Evolutionary conservation across 106 monocot genomes (phyloP), one percentile per base, ranked within the genome.

Genomic region (Dendrobium huoshanense): DNA sequence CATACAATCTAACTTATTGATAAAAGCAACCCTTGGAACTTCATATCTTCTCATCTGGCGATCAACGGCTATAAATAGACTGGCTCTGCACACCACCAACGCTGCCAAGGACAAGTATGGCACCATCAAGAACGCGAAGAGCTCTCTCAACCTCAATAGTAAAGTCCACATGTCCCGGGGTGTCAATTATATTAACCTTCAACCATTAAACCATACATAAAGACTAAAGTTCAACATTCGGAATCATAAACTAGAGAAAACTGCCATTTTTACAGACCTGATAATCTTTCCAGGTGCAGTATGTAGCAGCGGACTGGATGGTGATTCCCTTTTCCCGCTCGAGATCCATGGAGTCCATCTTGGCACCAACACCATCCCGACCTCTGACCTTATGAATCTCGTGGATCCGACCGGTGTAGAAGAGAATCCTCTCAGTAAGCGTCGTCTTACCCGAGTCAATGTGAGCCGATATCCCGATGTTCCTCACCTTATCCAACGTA

Each of bases 331-430:
- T 97, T 88, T 97, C 96, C 78, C 96, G 82, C 94, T 97, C 96
- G 54, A 97, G 84, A 83, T 98, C 97, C 97, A 98, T 98, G 61
- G 97, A 98, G 75, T 98, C 97, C 97, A 98, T 98, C 89, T 98
- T 98, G n/a, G 97, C 97, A 13, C 97, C 97, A 4, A 98, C 97
- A 4, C 97, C 97, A 41, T 98, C 97, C 54, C 92, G 65, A 59
- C 97, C 97, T 10, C 97, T 84, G 20, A 98, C 97, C 84, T 98
- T 94, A 44, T 98, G 97, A 73, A 98, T 98, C 90, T 94, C 92
- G 79, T 98, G 97, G 79, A 98, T 98, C 85, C 91, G 80, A 10
- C 97, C 97, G 7, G 97, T 98, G 88, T 98, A 98, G 81, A 85
- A 98, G 24, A 98, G 88, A 45, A 98, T 79, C 75, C 97, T 84